Evolutionary conservation across 2,329 filamentous ascomycete genomes (phyloP).

Genomic region (Colletotrichum noveboracense): DNA sequence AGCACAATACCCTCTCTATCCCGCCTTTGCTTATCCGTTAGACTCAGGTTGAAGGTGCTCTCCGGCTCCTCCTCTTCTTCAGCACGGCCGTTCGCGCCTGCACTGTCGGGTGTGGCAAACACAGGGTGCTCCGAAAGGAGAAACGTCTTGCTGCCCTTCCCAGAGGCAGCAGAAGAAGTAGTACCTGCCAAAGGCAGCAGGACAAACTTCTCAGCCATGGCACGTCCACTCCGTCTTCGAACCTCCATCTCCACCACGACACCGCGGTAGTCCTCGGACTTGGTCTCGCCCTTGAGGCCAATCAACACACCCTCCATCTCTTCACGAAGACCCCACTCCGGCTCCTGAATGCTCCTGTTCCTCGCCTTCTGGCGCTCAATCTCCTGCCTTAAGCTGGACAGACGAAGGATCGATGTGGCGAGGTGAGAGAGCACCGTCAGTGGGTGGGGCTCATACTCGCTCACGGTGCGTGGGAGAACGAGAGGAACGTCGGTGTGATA

Average conservation of each 20-base stretch:
- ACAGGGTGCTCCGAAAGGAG: constrained; percentile 80
- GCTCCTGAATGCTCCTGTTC: constrained; percentile 76
- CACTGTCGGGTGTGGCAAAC: constrained; percentile 58
- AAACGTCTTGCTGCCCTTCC: constrained; percentile 42
- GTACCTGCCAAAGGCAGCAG: constrained; percentile 36
- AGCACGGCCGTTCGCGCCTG: constrained; percentile 34
- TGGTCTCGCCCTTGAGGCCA: constrained; percentile 62
- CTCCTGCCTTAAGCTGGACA: constrained; percentile 76
- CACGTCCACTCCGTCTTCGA: constrained; percentile 79
- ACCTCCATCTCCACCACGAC: constrained; percentile 89
- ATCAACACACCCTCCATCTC: constrained; percentile 80
- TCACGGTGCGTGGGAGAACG: constrained; percentile 43
- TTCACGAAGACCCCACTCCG: constrained; percentile 80
- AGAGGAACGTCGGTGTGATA: constrained; percentile 85
- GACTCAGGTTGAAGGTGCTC: constrained; percentile 82
- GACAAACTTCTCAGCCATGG: constrained; percentile 73
- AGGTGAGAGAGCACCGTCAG: constrained; percentile 80
- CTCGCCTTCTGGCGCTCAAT: constrained; percentile 76
- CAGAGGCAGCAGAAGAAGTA: background rate
- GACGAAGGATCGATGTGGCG: constrained; percentile 83
- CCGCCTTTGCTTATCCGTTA: constrained; percentile 88
- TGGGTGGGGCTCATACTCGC: constrained; percentile 70
- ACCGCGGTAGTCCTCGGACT: constrained; percentile 35
- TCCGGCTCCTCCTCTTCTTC: constrained; percentile 59
- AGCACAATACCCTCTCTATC: constrained; percentile 89